Conservation (phyloP, 2,329 filamentous ascomycete species). For the Penicillium sclerotiorum region DNA sequence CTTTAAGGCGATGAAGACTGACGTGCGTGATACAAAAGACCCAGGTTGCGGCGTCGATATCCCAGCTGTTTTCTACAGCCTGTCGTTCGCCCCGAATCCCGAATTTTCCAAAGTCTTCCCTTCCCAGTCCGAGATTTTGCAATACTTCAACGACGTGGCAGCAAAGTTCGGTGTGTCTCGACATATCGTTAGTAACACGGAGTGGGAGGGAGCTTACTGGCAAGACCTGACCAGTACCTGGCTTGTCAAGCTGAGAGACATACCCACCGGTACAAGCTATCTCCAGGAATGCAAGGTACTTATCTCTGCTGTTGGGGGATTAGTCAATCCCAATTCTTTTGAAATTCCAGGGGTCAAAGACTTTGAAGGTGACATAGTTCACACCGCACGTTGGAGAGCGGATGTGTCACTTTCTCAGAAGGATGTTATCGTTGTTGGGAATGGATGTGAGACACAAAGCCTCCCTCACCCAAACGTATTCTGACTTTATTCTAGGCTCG, state of each 20-base stretch:
- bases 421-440: slow-evolving; percentile 18
- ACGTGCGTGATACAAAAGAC: background rate
- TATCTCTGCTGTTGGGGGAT: slow-evolving; percentile 17
- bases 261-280: slow-evolving; percentile 2
- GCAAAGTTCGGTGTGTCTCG: background rate
- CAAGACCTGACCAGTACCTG: slow-evolving; percentile 9
- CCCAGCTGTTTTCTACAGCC: slow-evolving; percentile 14
- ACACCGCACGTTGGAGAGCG: slow-evolving; percentile 17
- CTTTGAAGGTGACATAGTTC: slow-evolving; percentile 14
- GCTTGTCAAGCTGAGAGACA: slow-evolving; percentile 6
- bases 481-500: slow-evolving; percentile 11
- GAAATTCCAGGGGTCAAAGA: slow-evolving; percentile 2
- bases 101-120: slow-evolving; percentile 10
- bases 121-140: slow-evolving; percentile 9
- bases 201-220: slow-evolving; percentile 18
- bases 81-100: slow-evolving; percentile 16
- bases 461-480: background rate
- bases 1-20: background rate
- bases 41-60: slow-evolving; percentile 21
- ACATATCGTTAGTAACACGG: slow-evolving; percentile 8
- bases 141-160: slow-evolving; percentile 10
- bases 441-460: slow-evolving; percentile 12
- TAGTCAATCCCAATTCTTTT: slow-evolving; percentile 10
- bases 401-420: background rate
- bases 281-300: slow-evolving; percentile 10